Evolutionary conservation across 805 yeast genomes (phyloP).

Genomic region (Grigorovia transvaalensis): DNA sequence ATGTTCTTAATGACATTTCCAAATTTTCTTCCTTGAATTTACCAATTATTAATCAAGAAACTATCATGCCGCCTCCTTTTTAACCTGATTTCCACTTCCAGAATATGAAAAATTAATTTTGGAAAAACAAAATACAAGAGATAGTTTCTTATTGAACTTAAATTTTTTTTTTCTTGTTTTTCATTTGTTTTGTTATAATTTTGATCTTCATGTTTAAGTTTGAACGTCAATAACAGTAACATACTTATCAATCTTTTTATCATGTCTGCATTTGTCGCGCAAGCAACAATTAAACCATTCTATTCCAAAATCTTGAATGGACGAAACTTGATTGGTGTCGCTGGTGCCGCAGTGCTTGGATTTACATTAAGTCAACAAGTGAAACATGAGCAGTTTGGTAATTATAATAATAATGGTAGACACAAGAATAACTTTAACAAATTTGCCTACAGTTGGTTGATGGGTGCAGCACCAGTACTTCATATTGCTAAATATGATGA

Average conservation of each 20-base stretch:
- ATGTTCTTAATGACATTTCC: background rate
- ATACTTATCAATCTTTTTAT: no score
- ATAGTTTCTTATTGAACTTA: no score
- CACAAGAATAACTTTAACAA: constrained; percentile 10
- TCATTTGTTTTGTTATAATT: background rate
- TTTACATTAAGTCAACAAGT: constrained; percentile 14
- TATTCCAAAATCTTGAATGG: background rate
- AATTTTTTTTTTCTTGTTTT: no score
- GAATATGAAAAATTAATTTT: no score
- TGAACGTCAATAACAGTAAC: no score
- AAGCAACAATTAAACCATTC: background rate
- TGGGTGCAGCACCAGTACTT: constrained; percentile 29
- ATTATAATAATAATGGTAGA: constrained; percentile 8
- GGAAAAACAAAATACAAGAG: no score
- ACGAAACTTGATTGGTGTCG: constrained; percentile 9
- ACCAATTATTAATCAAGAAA: background rate
- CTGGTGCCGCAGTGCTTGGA: constrained; percentile 26
- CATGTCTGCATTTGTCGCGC: background rate
- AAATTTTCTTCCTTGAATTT: background rate
- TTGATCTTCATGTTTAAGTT: background rate
- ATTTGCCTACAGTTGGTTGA: constrained; percentile 10
- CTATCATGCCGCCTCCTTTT: background rate
- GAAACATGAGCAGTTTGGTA: constrained; percentile 5
- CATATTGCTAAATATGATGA: constrained; percentile 27
- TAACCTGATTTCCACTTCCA: background rate